Conservation (phyloP, 2,329 filamentous ascomycete genomes). For the Alternaria solani region DNA sequence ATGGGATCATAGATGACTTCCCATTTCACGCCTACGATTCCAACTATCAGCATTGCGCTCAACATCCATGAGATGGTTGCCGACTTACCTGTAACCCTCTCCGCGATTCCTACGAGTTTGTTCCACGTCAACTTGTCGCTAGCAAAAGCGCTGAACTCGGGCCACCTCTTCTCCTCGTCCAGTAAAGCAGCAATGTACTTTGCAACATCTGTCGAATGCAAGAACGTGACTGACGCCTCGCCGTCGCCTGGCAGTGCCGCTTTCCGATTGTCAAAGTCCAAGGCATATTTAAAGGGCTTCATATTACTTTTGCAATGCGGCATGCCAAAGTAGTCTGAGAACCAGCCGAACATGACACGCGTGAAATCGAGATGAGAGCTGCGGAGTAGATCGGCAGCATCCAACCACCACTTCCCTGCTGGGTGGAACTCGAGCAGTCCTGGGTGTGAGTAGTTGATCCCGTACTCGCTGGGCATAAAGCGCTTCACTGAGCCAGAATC, state of each 20-base stretch:
- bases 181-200: slow-evolving; percentile 24
- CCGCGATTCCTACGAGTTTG: slow-evolving; percentile 55
- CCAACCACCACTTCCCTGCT: slow-evolving; percentile 15
- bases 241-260: slow-evolving; percentile 30
- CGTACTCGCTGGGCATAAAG: slow-evolving; percentile 30
- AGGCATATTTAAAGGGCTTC: slow-evolving; percentile 21
- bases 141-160: slow-evolving; percentile 44
- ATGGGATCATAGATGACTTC: slow-evolving; percentile 19
- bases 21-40: slow-evolving; percentile 18
- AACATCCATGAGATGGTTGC: not conserved
- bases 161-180: slow-evolving; percentile 38
- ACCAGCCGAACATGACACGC: slow-evolving; percentile 32
- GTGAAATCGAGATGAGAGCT: slow-evolving; percentile 35
- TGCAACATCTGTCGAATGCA: slow-evolving; percentile 26
- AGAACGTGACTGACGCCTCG: slow-evolving; percentile 12
- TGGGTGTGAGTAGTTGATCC: slow-evolving; percentile 10
- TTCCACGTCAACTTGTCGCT: slow-evolving; percentile 57
- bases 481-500: slow-evolving; percentile 17
- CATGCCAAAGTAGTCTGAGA: slow-evolving; percentile 42
- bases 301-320: slow-evolving; percentile 33
- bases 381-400: slow-evolving; percentile 22
- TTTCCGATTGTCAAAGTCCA: slow-evolving; percentile 26
- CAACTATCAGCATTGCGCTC: not conserved
- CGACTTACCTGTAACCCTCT: slow-evolving; percentile 50
- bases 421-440: slow-evolving; percentile 17